Evolutionary conservation across 345 rosid genomes (phyloP), one percentile per base, ranked within the genome.

Genomic region (Carallia pectinifolia): DNA sequence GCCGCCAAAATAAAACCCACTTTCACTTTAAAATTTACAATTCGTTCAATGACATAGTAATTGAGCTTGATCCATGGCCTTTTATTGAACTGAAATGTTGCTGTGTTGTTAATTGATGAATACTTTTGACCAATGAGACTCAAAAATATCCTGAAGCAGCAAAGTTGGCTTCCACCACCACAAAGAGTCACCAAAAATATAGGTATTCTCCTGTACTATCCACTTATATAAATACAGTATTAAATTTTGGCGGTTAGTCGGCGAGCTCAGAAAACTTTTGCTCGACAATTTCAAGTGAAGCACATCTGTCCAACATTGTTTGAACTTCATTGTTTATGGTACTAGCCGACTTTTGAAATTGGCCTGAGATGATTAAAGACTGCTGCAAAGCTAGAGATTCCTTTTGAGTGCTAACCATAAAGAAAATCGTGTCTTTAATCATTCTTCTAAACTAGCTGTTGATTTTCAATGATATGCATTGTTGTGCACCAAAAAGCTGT

Each of bases 281-380:
- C 37, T 76, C 67, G 74, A 73, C 74, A 78, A 69, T 66, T 63
- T 36, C 64, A 69, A 75, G 73, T 72, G 77, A 71, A 74, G 27
- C 62, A 72, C 74, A 62, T 67, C 77, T 66, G 73, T 66, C 69
- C 62, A 47, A 59, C 47, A 15, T 65, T 58, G 50, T 58, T 50
- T 30, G 56, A 63, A 50, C n/a, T 71, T 31, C 52, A 2, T 64
- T 65, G 52, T 69, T 65, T 61, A 62, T 61, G 74, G 29, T n/a
- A 23, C 56, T 53, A 38, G 70, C 64, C 37, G 17, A 66, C 52
- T 18, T 66, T 55, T 67, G 7, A 73, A 44, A 65, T 64, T 55
- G 76, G 70, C 47, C 71, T 40, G 34, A 73, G 30, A 66, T 78
- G 56, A 66, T 55, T 74, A 62, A 33, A 16, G 61, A 53, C 74